A percentile compares a stretch with the other conserved stretches of the same genome.
These are phyloP conservation scores for Ruellia speciosa DNA, from an alignment of 305 asterid species.

Conservation along the genomic window DNA sequence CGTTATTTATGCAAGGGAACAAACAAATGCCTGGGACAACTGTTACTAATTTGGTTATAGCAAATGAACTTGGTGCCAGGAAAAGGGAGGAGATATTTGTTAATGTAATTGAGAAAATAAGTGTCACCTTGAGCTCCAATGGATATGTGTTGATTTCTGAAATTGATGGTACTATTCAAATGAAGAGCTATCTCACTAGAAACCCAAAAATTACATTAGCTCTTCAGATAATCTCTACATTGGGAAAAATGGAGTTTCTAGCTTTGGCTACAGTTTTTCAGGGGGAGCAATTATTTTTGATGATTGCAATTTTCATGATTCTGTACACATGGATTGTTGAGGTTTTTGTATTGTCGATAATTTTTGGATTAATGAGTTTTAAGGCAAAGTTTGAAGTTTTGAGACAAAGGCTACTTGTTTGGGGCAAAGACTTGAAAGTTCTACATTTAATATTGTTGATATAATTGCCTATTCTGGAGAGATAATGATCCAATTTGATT, in stretches of 20 bases:
- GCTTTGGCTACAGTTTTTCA: constrained; percentile 74
- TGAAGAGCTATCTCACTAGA: constrained; percentile 96
- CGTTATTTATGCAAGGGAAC: constrained; percentile 93
- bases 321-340: constrained; percentile 91
- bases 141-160: constrained; percentile 78
- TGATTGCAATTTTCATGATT: constrained; percentile 99
- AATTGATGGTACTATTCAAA: constrained; percentile 98
- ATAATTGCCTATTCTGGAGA: too few species aligned
- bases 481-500: too few species aligned
- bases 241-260: constrained; percentile 64
- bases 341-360: too few species aligned
- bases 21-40: constrained; percentile 99
- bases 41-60: constrained; percentile 91
- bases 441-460: too few species aligned
- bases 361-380: too few species aligned
- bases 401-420: too few species aligned
- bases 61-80: constrained; percentile 93
- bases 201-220: constrained; percentile 97
- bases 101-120: constrained; percentile 95
- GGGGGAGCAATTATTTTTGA: constrained; percentile 89
- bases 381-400: too few species aligned
- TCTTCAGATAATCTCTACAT: constrained; percentile 84
- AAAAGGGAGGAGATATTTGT: constrained; percentile 97
- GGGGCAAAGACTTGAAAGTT: too few species aligned
- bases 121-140: constrained; percentile 95